phyloP scores from a whole-genome alignment of 2,329 filamentous ascomycete genomes.

The Myriangium duriaei region DNA sequence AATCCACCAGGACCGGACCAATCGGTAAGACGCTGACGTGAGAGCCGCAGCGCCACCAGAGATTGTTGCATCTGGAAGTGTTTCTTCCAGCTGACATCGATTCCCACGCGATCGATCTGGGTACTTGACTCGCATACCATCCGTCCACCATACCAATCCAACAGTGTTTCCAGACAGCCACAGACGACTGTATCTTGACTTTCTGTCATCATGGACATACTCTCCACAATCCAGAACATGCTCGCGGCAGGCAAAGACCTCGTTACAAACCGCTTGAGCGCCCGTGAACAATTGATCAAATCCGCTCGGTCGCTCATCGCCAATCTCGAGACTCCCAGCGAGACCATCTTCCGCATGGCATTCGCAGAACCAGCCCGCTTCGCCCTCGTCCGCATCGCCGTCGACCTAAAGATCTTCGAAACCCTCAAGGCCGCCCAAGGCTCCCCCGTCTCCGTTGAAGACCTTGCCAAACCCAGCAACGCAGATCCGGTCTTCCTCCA shows the following conservation, averaged over 20 bases:
- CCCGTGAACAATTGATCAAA: background rate
- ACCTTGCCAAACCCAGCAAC: slow-evolving; percentile 8
- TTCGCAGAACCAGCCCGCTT: background rate
- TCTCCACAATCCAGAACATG: background rate
- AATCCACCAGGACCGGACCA: no score
- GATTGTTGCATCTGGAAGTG: no score
- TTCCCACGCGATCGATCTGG: no score
- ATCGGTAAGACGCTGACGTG: no score
- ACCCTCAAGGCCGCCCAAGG: background rate
- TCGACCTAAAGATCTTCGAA: slow-evolving; percentile 6
- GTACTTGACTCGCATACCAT: no score
- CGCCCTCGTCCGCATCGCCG: background rate
- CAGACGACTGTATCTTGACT: no score
- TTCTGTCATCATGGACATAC: no score
- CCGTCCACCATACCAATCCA: no score
- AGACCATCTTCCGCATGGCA: slow-evolving; percentile 1
- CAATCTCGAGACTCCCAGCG: slow-evolving; percentile 3
- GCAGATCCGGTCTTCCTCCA: slow-evolving; percentile 11
- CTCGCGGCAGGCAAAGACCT: background rate
- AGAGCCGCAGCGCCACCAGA: no score
- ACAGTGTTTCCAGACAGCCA: no score
- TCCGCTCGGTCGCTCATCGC: background rate
- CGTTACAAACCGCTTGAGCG: background rate
- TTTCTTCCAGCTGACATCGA: no score
- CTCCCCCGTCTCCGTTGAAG: background rate